Percentiles rank a stretch among this genome's conserved stretches.
Conservation (phyloP, 805 yeast species). For the Metschnikowia baotianmanensis region DNA sequence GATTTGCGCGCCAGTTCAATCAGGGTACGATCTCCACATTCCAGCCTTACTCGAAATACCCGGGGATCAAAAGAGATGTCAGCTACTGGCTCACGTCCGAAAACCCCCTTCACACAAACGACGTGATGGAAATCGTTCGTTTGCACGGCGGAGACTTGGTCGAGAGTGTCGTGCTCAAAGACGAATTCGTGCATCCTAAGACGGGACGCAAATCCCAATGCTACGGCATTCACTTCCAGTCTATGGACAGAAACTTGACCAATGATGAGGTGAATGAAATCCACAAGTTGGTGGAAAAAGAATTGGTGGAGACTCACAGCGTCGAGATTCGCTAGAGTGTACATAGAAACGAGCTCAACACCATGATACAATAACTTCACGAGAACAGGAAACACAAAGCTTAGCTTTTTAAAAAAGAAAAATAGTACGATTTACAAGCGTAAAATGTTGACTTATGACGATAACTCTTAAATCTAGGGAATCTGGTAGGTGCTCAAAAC, state of each 20-base stretch:
- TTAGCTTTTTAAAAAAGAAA: not conserved
- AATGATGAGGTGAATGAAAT: conserved; percentile 77
- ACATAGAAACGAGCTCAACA: not conserved
- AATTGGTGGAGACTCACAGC: conserved; percentile 49
- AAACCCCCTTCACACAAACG: conserved; percentile 69
- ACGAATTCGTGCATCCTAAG: conserved; percentile 83
- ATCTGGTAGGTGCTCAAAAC: not conserved
- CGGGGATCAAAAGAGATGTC: conserved; percentile 81
- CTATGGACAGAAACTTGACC: conserved; percentile 91
- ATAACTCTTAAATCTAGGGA: not conserved
- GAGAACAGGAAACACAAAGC: too few species aligned
- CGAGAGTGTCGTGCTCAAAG: conserved; percentile 78
- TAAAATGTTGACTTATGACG: too few species aligned
- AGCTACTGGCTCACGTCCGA: conserved; percentile 81
- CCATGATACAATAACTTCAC: too few species aligned
- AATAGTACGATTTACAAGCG: not conserved
- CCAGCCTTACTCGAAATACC: conserved; percentile 87
- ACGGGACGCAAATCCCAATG: conserved; percentile 75
- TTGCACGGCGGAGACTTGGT: conserved; percentile 82
- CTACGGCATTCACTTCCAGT: conserved; percentile 88
- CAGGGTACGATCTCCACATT: conserved; percentile 67
- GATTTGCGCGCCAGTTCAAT: conserved; percentile 72
- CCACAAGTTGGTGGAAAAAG: conserved; percentile 62
- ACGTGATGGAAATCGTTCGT: conserved; percentile 90
- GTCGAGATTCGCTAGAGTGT: conserved; percentile 50